Percentiles rank a stretch among this genome's conserved stretches.
phyloP scores from a whole-genome alignment of 2,329 filamentous ascomycete species.

The Pseudogymnoascus sp. region DNA sequence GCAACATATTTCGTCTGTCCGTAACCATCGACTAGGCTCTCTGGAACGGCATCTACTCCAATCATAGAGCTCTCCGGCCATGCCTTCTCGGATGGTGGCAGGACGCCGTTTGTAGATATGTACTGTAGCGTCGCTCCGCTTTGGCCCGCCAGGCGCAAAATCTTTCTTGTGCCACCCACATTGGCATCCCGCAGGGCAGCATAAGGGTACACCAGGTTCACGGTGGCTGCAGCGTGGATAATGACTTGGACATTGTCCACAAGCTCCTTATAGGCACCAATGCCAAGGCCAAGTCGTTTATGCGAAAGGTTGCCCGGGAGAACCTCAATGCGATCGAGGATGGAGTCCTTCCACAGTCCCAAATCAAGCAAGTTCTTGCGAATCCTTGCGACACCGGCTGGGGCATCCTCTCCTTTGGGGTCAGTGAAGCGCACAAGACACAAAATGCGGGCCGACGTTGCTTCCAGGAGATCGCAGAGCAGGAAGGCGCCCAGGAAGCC shows the following conservation, averaged over 20 bases:
- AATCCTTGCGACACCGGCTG: constrained; percentile 62
- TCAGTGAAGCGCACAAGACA: constrained; percentile 68
- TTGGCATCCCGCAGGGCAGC: constrained; percentile 66
- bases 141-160: constrained; percentile 60
- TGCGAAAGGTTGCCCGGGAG: constrained; percentile 64
- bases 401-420: constrained; percentile 52
- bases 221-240: constrained; percentile 67
- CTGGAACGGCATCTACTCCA: constrained; percentile 56
- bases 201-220: constrained; percentile 76
- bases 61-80: constrained; percentile 65
- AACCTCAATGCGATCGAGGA: constrained; percentile 70
- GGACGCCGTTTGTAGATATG: constrained; percentile 70
- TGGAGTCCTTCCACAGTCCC: constrained; percentile 66
- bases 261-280: constrained; percentile 56
- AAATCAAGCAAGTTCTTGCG: constrained; percentile 70
- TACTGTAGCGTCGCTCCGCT: constrained; percentile 67
- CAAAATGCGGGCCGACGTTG: constrained; percentile 58
- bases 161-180: constrained; percentile 68
- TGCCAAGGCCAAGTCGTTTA: constrained; percentile 58
- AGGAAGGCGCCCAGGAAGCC: constrained; percentile 71
- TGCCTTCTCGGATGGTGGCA: constrained; percentile 60
- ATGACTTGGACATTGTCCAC: constrained; percentile 61
- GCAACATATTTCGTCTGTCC: constrained; percentile 78
- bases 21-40: constrained; percentile 64
- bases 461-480: constrained; percentile 58